Evolutionary conservation across 2,329 filamentous ascomycete species (phyloP).

Genomic region (Fusarium musae): DNA sequence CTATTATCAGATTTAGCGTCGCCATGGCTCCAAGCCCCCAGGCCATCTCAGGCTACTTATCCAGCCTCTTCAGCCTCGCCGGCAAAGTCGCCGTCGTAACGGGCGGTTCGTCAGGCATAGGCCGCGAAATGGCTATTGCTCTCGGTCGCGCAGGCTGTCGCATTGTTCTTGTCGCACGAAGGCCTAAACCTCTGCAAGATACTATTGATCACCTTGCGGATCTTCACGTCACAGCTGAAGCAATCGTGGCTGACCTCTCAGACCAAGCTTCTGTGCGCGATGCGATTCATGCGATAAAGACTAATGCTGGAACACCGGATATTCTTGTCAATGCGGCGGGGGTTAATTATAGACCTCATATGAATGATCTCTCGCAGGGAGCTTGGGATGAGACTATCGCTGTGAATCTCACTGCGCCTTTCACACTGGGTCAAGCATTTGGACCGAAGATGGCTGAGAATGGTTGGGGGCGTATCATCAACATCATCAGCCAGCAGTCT

Average conservation of each 20-base stretch:
- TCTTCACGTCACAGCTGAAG: constrained; percentile 41
- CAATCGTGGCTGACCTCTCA: constrained; percentile 31
- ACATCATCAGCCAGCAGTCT: constrained; percentile 48
- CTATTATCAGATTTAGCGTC: neutral
- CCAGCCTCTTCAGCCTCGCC: constrained; percentile 45
- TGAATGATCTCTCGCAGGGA: constrained; percentile 43
- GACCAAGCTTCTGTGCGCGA: constrained; percentile 27
- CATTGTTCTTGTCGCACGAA: constrained; percentile 47
- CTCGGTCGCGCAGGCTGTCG: constrained; percentile 47
- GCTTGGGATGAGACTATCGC: constrained; percentile 48
- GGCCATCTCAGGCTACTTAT: constrained; percentile 39
- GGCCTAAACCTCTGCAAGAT: constrained; percentile 38
- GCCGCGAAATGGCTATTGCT: constrained; percentile 47
- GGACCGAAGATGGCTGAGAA: constrained; percentile 48
- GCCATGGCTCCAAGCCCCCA: constrained; percentile 23
- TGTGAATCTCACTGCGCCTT: constrained; percentile 49
- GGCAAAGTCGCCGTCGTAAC: constrained; percentile 48
- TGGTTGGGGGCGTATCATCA: constrained; percentile 49
- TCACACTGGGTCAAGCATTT: constrained; percentile 47
- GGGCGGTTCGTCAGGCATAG: constrained; percentile 51
- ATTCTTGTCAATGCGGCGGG: constrained; percentile 50
- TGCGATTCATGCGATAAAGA: constrained; percentile 34
- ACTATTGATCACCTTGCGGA: constrained; percentile 40
- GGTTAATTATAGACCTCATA: constrained; percentile 45
- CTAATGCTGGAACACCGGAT: constrained; percentile 42